These are phyloP conservation scores for Beta vulgaris DNA, from an alignment of 148 eudicot genomes.

Conservation along the genomic window DNA sequence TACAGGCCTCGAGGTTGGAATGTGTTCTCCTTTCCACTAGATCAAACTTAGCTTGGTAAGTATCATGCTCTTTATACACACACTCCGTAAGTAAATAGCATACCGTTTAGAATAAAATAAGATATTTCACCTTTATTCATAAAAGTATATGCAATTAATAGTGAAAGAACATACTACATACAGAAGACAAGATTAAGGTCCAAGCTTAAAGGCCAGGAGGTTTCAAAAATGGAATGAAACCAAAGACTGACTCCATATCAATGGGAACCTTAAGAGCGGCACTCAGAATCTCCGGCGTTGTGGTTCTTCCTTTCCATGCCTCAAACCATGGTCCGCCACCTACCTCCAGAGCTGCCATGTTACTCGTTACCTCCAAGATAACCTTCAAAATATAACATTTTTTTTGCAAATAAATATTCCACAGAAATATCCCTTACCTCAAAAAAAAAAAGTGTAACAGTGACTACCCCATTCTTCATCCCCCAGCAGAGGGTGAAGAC, in stretches of 20 bases:
- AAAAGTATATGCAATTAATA: background rate
- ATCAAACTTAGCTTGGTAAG: too few relatives aligned
- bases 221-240: conserved; percentile 57
- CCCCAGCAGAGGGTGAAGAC: too few relatives aligned
- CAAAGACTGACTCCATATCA: conserved; percentile 53
- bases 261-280: conserved; percentile 55
- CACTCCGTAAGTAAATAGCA: too few relatives aligned
- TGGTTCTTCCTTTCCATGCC: conserved; percentile 61
- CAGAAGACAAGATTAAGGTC: background rate
- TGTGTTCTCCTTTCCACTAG: too few relatives aligned
- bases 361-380: conserved; percentile 68
- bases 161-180: background rate
- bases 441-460: background rate
- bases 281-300: conserved; percentile 52
- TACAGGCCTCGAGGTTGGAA: too few relatives aligned
- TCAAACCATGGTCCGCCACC: conserved; percentile 91
- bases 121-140: background rate
- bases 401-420: too few relatives aligned
- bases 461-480: background rate
- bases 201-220: conserved; percentile 63
- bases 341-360: conserved; percentile 78
- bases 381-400: conserved; percentile 33
- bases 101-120: too few relatives aligned
- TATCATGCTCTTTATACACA: too few relatives aligned
- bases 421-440: background rate